Conservation (phyloP, 768 basidiomycete genomes). For the Pisolithus microcarpus region DNA sequence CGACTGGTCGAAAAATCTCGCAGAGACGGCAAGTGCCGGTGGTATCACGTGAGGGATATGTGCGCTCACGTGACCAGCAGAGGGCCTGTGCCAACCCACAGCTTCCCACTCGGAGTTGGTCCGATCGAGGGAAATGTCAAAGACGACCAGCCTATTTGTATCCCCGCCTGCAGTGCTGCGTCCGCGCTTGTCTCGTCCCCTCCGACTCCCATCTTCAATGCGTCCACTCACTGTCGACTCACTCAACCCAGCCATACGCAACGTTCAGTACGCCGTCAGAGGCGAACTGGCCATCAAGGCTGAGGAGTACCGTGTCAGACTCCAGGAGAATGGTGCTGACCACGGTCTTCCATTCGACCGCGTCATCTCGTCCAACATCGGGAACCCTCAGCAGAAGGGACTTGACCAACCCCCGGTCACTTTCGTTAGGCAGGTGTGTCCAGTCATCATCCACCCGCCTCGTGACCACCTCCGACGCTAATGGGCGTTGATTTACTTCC, state of each 20-base stretch:
- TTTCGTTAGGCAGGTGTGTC: constrained; percentile 78
- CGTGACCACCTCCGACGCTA: neutral
- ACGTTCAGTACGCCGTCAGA: constrained; percentile 95
- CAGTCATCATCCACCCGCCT: neutral
- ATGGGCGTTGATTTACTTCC: constrained; percentile 3
- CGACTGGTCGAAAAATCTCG: constrained; percentile 14
- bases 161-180: neutral
- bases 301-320: constrained; percentile 66
- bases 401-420: constrained; percentile 91
- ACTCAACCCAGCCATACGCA: constrained; percentile 77
- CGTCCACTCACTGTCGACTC: constrained; percentile 55
- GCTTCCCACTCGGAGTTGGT: neutral
- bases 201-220: constrained; percentile 28
- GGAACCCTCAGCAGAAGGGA: constrained; percentile 95
- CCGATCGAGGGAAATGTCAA: neutral
- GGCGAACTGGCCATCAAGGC: constrained; percentile 96
- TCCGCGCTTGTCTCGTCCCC: constrained; percentile 1
- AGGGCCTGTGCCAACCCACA: neutral
- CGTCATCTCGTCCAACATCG: constrained; percentile 93
- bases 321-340: constrained; percentile 42
- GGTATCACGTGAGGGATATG: constrained; percentile 8
- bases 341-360: constrained; percentile 74
- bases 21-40: constrained; percentile 8
- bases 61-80: neutral
- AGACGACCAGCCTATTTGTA: neutral